Conservation (phyloP, 2,329 filamentous ascomycete species). For the Cladophialophora carrionii region DNA sequence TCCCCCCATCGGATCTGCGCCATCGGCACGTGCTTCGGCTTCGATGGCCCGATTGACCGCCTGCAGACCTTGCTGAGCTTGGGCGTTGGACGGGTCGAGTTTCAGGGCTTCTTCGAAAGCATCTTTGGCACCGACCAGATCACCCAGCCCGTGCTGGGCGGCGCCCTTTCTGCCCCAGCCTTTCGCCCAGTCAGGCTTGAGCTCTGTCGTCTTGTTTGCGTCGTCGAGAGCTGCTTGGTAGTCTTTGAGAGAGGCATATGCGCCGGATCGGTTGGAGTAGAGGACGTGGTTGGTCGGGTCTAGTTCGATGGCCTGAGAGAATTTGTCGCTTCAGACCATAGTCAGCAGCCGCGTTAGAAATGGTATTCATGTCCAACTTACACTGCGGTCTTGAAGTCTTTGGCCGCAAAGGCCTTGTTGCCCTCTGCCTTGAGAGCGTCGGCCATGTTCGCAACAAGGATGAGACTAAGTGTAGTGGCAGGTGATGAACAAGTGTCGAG, state of each 20-base stretch:
- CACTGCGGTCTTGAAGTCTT: slow-evolving; percentile 96
- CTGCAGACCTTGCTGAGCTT: slow-evolving; percentile 84
- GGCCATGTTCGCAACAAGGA: slow-evolving; percentile 54
- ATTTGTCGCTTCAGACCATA: slow-evolving; percentile 72
- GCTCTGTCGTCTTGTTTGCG: slow-evolving; percentile 87
- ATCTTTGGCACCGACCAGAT: slow-evolving; percentile 81
- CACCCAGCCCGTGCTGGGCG: slow-evolving; percentile 83
- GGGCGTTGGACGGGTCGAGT: slow-evolving; percentile 85
- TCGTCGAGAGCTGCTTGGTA: slow-evolving; percentile 84
- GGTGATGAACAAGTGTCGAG: not conserved
- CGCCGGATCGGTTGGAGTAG: slow-evolving; percentile 92
- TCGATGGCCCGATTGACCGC: slow-evolving; percentile 88
- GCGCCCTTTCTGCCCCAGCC: slow-evolving; percentile 93
- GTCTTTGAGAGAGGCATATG: slow-evolving; percentile 84
- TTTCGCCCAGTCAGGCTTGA: slow-evolving; percentile 98
- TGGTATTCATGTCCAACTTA: slow-evolving; percentile 58
- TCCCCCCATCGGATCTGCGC: slow-evolving; percentile 65
- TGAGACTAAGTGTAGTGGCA: not conserved
- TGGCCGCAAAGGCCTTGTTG: slow-evolving; percentile 97
- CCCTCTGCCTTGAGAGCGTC: slow-evolving; percentile 92
- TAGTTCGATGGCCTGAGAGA: slow-evolving; percentile 86
- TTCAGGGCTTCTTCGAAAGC: slow-evolving; percentile 95
- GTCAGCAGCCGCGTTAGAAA: slow-evolving; percentile 13
- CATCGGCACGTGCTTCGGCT: slow-evolving; percentile 68
- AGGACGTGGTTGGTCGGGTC: slow-evolving; percentile 93